A percentile compares a stretch with the other conserved stretches of the same genome.
phyloP scores from a whole-genome alignment of 805 yeast species.

The Ogataea trehalophila region DNA sequence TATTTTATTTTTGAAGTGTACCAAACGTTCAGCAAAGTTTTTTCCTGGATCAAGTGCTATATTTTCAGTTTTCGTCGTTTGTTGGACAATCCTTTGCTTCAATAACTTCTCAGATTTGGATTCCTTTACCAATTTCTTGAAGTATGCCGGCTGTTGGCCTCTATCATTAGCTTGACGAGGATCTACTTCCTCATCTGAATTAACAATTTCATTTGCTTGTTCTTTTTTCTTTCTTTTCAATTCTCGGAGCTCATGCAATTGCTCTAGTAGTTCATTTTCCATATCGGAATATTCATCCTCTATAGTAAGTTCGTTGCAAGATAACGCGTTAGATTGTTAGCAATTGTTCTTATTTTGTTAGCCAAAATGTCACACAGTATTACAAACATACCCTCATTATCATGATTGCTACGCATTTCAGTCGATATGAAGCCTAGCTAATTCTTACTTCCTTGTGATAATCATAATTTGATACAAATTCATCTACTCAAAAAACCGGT shows the following conservation, averaged over 20 bases:
- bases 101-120: constrained; percentile 9
- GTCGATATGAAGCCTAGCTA: too few species aligned
- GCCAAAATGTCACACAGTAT: too few species aligned
- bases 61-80: too few species aligned
- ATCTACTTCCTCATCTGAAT: constrained; percentile 28
- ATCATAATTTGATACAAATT: too few species aligned
- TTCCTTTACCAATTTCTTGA: constrained; percentile 3
- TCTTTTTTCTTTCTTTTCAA: constrained; percentile 15
- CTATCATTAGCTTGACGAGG: constrained; percentile 14
- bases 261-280: constrained; percentile 21
- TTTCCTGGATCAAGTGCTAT: background rate
- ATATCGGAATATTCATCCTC: constrained; percentile 19
- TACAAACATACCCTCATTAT: too few species aligned
- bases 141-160: constrained; percentile 13
- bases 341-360: too few species aligned
- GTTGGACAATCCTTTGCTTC: constrained; percentile 1
- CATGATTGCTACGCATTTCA: too few species aligned
- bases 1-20: constrained; percentile 6
- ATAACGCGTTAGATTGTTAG: background rate
- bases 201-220: constrained; percentile 13
- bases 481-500: too few species aligned
- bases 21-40: constrained; percentile 12
- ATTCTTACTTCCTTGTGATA: too few species aligned
- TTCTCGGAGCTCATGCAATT: constrained; percentile 16
- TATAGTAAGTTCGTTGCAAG: background rate